Percentiles rank a stretch among this genome's conserved stretches.
Conservation (phyloP, 2,329 filamentous ascomycete genomes). For the Stylonectria norvegica region DNA sequence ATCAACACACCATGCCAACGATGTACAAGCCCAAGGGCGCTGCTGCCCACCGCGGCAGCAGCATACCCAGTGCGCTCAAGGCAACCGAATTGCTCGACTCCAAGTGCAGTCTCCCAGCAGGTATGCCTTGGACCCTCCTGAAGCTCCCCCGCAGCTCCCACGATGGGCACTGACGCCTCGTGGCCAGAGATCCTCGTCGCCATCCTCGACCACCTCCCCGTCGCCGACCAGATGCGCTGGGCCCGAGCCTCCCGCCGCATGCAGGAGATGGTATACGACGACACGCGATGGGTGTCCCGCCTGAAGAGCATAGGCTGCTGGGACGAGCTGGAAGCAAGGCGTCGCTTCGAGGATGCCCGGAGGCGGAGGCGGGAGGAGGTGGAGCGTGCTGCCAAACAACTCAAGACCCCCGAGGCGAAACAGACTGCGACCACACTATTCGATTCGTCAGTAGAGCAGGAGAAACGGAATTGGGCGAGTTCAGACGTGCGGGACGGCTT, state of each 20-base stretch:
- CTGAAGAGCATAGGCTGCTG: conserved; percentile 85
- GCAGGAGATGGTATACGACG: conserved; percentile 98
- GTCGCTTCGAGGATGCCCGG: conserved; percentile 71
- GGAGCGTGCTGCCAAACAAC: conserved; percentile 19
- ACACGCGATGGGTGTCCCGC: conserved; percentile 87
- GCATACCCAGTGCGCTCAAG: conserved; percentile 73
- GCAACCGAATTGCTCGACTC: conserved; percentile 76
- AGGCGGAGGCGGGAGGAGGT: conserved; percentile 56
- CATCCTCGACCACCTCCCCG: conserved; percentile 84
- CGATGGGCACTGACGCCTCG: conserved; percentile 7
- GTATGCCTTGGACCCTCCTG: conserved; percentile 46
- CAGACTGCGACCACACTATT: conserved; percentile 58
- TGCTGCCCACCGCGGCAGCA: conserved; percentile 39
- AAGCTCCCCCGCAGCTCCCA: neutral
- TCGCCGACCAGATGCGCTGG: conserved; percentile 80
- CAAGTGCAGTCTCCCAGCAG: conserved; percentile 77
- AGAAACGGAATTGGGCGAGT: conserved; percentile 44
- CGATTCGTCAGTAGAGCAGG: conserved; percentile 67
- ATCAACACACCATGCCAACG: conserved; percentile 8
- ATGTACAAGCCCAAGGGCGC: conserved; percentile 46
- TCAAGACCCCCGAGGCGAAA: conserved; percentile 12
- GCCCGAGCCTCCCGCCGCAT: conserved; percentile 81
- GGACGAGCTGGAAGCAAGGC: conserved; percentile 84
- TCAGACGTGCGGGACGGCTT: conserved; percentile 62
- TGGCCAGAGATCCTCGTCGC: conserved; percentile 74